These are phyloP conservation scores for Cyamopsis tetragonoloba DNA, from an alignment of 306 rosid genomes.

Conservation along the genomic window DNA sequence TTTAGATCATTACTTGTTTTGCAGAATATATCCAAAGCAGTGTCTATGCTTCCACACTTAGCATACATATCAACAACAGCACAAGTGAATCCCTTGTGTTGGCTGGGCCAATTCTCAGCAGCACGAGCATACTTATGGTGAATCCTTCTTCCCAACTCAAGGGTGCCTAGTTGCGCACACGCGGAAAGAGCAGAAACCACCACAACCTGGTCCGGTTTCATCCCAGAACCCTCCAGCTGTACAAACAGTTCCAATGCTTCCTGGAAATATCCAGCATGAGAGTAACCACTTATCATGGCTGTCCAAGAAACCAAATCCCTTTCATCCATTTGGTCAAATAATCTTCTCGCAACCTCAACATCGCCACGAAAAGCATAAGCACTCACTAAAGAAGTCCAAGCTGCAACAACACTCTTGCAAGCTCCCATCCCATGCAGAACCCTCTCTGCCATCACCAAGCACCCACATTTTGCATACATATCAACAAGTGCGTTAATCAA, in stretches of 20 bases:
- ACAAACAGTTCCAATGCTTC: constrained; percentile 44
- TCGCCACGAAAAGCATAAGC: constrained; percentile 37
- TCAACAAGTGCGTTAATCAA: constrained; percentile 39
- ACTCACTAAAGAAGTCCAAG: constrained; percentile 43
- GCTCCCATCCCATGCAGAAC: constrained; percentile 12
- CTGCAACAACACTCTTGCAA: constrained; percentile 21
- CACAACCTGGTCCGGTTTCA: constrained; percentile 31
- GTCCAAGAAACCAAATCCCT: constrained; percentile 42
- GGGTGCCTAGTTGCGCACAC: constrained; percentile 38
- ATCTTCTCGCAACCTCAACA: constrained; percentile 36
- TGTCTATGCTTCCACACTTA: constrained; percentile 39
- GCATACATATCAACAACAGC: constrained; percentile 49
- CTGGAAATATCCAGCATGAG: constrained; percentile 29
- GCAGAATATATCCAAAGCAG: constrained; percentile 39
- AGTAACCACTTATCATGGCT: constrained; percentile 41
- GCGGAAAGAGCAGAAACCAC: constrained; percentile 41
- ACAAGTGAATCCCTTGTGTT: constrained; percentile 13
- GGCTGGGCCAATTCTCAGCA: constrained; percentile 23
- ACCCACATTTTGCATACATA: constrained; percentile 47
- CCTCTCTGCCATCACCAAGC: constrained; percentile 33
- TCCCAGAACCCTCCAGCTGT: constrained; percentile 33
- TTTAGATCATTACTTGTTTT: constrained; percentile 24
- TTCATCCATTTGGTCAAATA: constrained; percentile 33
- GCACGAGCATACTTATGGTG: constrained; percentile 35
- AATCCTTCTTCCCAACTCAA: constrained; percentile 43